These are phyloP conservation scores for Urtica urens DNA, from an alignment of 306 rosid species.

Conservation along the genomic window DNA sequence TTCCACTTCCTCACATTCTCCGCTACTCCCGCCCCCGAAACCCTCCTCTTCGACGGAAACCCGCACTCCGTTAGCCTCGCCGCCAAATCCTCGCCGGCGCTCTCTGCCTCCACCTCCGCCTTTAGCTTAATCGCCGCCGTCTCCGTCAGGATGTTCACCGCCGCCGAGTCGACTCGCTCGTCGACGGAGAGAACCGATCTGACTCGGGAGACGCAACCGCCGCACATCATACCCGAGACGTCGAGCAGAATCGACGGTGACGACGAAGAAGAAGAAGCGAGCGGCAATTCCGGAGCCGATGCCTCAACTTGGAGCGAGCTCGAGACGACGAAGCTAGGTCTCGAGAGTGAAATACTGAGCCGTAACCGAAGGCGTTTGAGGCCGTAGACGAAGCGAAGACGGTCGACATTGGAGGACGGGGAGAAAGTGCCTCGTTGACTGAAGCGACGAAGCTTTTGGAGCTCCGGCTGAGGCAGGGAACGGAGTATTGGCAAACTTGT, in stretches of 20 bases:
- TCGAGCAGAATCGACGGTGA: slow-evolving; percentile 47
- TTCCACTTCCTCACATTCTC: slow-evolving; percentile 92
- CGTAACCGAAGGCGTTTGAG: slow-evolving; percentile 18
- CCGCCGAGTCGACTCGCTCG: slow-evolving; percentile 75
- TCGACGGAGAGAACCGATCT: slow-evolving; percentile 63
- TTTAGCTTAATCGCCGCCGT: slow-evolving; percentile 82
- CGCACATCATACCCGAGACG: slow-evolving; percentile 94
- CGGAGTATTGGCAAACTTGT: slow-evolving; percentile 30
- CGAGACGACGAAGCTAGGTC: slow-evolving; percentile 23
- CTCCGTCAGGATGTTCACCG: slow-evolving; percentile 91
- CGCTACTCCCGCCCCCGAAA: slow-evolving; percentile 56
- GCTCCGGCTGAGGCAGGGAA: slow-evolving; percentile 29
- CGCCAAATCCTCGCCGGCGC: slow-evolving; percentile 62
- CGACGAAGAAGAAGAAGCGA: slow-evolving; percentile 22
- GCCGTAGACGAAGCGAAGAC: slow-evolving; percentile 30
- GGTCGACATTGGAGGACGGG: slow-evolving; percentile 7
- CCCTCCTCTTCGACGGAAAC: slow-evolving; percentile 59
- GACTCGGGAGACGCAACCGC: slow-evolving; percentile 84
- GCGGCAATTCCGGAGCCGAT: slow-evolving; percentile 12
- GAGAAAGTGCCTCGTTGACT: too few species aligned
- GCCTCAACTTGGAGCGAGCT: slow-evolving; percentile 32
- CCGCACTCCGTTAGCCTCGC: slow-evolving; percentile 72
- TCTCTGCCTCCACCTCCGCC: slow-evolving; percentile 21
- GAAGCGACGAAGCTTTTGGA: slow-evolving; percentile 20
- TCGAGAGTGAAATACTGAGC: not conserved